phyloP scores from a whole-genome alignment of 441 rosid genomes.

The Gossypium davidsonii region DNA sequence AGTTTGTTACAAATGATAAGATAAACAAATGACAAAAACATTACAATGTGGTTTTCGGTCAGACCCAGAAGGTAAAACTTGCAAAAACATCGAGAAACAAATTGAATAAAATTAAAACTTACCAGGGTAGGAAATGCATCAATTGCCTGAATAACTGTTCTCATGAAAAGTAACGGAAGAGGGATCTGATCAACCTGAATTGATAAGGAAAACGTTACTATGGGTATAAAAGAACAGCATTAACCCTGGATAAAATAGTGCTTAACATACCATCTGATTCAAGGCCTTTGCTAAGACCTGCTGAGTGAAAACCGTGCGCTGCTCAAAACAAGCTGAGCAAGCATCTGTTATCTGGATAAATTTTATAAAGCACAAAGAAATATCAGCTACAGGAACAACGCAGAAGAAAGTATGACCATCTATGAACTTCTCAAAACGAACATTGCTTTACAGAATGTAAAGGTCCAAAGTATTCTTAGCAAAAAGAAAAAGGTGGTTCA shows the following conservation, averaged over 20 bases:
- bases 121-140: conserved; percentile 97
- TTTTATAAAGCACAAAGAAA: background rate
- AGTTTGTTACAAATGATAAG: background rate
- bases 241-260: conserved; percentile 4
- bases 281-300: conserved; percentile 98
- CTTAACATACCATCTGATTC: conserved; percentile 72
- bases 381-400: background rate
- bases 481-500: background rate
- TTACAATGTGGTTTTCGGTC: background rate
- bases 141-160: conserved; percentile 96
- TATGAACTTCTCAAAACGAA: background rate
- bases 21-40: background rate
- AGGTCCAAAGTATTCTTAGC: background rate
- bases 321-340: conserved; percentile 98
- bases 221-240: conserved; percentile 14
- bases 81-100: background rate
- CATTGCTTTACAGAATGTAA: background rate
- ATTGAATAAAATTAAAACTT: conserved; percentile 15
- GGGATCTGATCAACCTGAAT: conserved; percentile 93
- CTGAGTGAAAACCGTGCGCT: conserved; percentile 95
- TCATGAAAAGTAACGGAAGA: conserved; percentile 90
- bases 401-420: background rate
- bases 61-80: background rate
- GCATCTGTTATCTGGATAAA: conserved; percentile 83
- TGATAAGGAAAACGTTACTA: conserved; percentile 16